Evolutionary conservation across 805 yeast genomes (phyloP).

Genomic region (Saccharomycopsis capsularis): DNA sequence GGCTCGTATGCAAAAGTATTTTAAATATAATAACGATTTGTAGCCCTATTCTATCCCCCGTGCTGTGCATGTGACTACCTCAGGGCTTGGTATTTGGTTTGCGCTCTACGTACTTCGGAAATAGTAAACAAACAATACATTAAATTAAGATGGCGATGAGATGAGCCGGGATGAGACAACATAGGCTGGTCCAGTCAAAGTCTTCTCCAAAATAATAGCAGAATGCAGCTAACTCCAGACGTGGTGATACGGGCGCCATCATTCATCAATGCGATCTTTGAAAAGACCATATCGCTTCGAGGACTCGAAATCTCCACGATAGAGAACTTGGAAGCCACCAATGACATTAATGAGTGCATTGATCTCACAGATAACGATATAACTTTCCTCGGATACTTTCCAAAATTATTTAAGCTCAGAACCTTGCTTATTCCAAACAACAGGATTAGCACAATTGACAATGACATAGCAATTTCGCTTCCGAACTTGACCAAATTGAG

Average conservation of each 20-base stretch:
- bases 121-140: no score
- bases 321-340: slow-evolving; percentile 37
- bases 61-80: no score
- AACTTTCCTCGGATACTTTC: slow-evolving; percentile 45
- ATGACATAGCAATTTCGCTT: slow-evolving; percentile 29
- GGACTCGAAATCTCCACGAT: slow-evolving; percentile 35
- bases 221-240: slow-evolving; percentile 55
- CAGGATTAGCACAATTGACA: slow-evolving; percentile 39
- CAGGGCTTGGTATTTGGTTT: no score
- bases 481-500: slow-evolving; percentile 47
- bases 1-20: no score
- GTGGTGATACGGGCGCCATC: slow-evolving; percentile 43
- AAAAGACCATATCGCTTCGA: slow-evolving; percentile 37
- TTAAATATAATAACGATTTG: no score
- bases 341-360: slow-evolving; percentile 44
- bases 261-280: slow-evolving; percentile 37
- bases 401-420: slow-evolving; percentile 35
- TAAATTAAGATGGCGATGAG: no score
- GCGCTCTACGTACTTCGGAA: no score
- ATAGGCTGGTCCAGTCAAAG: no score
- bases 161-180: no score
- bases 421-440: slow-evolving; percentile 61
- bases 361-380: slow-evolving; percentile 76
- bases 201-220: no score
- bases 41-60: no score